phyloP scores from a whole-genome alignment of 108 stramenopile genomes.

The Fragilaria crotonensis region DNA sequence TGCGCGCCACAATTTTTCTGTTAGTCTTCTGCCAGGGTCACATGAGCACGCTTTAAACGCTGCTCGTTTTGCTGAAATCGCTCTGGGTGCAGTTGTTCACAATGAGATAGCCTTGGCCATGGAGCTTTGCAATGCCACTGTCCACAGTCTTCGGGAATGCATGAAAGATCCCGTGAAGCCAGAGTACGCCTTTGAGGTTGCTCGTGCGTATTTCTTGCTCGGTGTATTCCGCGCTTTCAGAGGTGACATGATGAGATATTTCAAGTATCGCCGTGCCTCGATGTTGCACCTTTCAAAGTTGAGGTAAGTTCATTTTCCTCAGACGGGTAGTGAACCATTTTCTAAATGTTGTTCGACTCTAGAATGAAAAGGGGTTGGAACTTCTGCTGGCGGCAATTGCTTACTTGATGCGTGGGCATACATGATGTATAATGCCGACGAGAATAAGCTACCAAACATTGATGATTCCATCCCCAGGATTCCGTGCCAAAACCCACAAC shows the following conservation, averaged over 20 bases:
- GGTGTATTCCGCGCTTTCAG: conserved; percentile 75
- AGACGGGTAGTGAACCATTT: too few species aligned
- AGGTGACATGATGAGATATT: conserved; percentile 79
- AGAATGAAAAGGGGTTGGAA: conserved; percentile 46
- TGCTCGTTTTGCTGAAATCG: conserved; percentile 75
- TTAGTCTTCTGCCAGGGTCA: conserved; percentile 48
- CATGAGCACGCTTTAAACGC: conserved; percentile 68
- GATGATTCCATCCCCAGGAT: conserved; percentile 56
- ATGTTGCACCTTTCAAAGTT: conserved; percentile 63
- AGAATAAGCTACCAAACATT: conserved; percentile 61
- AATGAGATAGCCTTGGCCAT: conserved; percentile 61
- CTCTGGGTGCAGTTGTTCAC: conserved; percentile 75
- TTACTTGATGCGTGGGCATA: conserved; percentile 81
- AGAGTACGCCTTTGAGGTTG: conserved; percentile 48
- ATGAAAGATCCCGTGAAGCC: conserved; percentile 14
- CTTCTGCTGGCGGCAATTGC: conserved; percentile 65
- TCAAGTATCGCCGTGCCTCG: conserved; percentile 85
- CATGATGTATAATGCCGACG: conserved; percentile 80
- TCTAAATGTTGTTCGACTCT: too few species aligned
- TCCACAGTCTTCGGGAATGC: conserved; percentile 71
- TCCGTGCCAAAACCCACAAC: conserved; percentile 1
- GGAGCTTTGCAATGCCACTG: conserved; percentile 78
- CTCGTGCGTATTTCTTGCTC: conserved; percentile 76
- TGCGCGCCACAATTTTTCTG: conserved; percentile 28
- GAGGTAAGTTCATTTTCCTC: conserved; percentile 14